phyloP scores from a whole-genome alignment of 2,329 filamentous ascomycete genomes.

The Fusarium devonianum region DNA sequence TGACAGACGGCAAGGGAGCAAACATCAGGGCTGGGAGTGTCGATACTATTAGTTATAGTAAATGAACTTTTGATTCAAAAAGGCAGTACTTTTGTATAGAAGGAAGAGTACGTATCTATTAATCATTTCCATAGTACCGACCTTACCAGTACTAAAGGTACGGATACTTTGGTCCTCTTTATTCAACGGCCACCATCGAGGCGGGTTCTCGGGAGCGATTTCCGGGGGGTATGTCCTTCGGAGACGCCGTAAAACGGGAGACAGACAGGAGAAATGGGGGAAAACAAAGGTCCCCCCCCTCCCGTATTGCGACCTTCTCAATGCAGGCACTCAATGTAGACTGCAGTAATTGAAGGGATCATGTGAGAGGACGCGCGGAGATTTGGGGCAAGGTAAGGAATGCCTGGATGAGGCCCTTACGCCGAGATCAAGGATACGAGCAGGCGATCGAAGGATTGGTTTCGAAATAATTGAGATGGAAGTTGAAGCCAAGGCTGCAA shows the following conservation, averaged over 20 bases:
- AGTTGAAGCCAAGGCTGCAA: slow-evolving; percentile 32
- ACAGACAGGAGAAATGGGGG: no score
- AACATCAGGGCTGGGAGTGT: no score
- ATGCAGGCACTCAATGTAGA: no score
- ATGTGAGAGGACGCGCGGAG: slow-evolving; percentile 8
- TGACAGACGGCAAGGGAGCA: slow-evolving; percentile 4
- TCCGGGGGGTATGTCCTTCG: slow-evolving; percentile 24
- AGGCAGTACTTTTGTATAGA: slow-evolving; percentile 34
- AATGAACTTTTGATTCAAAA: slow-evolving; percentile 25
- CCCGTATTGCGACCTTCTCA: slow-evolving; percentile 37
- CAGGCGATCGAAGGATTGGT: slow-evolving; percentile 21
- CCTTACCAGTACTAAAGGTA: no score
- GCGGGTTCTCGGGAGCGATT: slow-evolving; percentile 19
- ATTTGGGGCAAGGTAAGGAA: slow-evolving; percentile 3
- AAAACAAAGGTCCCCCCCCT: neutral
- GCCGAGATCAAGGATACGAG: slow-evolving; percentile 19
- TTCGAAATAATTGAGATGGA: slow-evolving; percentile 18
- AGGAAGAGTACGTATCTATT: slow-evolving; percentile 31
- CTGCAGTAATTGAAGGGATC: slow-evolving; percentile 6
- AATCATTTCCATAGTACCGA: slow-evolving; percentile 28
- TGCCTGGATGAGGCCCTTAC: slow-evolving; percentile 9
- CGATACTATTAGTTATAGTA: neutral
- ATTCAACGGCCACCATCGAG: slow-evolving; percentile 3
- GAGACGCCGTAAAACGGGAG: slow-evolving; percentile 13
- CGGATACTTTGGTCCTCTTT: slow-evolving; percentile 11